Conservation (phyloP, 2,329 filamentous ascomycete species). For the Talaromyces sp. region DNA sequence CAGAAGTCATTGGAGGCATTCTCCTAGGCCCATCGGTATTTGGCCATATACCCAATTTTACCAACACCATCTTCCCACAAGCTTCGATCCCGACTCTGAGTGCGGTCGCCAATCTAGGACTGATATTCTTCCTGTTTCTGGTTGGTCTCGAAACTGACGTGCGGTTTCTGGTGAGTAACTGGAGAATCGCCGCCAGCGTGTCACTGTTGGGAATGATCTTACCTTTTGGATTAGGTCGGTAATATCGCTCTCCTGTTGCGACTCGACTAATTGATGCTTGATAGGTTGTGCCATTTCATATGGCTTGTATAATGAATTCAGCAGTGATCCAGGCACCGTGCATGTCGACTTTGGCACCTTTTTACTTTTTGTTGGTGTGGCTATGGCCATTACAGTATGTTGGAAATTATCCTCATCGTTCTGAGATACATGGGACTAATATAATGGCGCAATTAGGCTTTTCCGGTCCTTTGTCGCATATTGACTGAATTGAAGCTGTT, state of each 20-base stretch:
- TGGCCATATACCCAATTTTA: constrained; percentile 79
- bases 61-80: constrained; percentile 71
- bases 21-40: constrained; percentile 83
- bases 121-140: constrained; percentile 82
- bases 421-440: neutral
- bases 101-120: constrained; percentile 76
- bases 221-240: constrained; percentile 66
- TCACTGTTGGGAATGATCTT: constrained; percentile 75
- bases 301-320: constrained; percentile 74
- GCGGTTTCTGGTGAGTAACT: constrained; percentile 72
- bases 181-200: constrained; percentile 74
- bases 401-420: neutral
- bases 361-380: constrained; percentile 83
- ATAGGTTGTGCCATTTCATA: constrained; percentile 72
- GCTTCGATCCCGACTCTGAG: constrained; percentile 69
- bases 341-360: constrained; percentile 61
- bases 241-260: neutral
- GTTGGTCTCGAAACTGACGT: constrained; percentile 86
- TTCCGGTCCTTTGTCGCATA: constrained; percentile 91
- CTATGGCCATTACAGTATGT: constrained; percentile 78
- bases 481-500: constrained; percentile 86
- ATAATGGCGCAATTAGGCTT: constrained; percentile 47
- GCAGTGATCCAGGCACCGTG: constrained; percentile 53
- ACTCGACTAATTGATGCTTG: neutral
- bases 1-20: constrained; percentile 81